These are phyloP conservation scores for Vitis labrusca DNA, from an alignment of 164 flowering plant species.

Conservation along the genomic window DNA sequence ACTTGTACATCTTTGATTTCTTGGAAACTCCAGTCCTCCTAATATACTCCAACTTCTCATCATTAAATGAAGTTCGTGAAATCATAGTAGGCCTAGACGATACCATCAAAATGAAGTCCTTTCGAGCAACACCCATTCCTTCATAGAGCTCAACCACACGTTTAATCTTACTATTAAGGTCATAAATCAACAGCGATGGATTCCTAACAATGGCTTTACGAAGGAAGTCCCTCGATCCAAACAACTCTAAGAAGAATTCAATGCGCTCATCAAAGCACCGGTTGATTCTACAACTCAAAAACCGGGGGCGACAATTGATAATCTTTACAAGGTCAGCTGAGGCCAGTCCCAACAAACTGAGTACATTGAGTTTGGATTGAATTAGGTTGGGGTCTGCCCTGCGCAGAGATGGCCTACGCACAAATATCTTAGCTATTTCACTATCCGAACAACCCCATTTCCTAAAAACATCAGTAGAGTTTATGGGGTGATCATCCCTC, in stretches of 20 bases:
- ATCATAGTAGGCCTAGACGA: slow-evolving; percentile 58
- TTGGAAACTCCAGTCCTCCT: slow-evolving; percentile 37
- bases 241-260: slow-evolving; percentile 32
- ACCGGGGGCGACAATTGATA: slow-evolving; percentile 63
- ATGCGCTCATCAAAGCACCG: slow-evolving; percentile 42
- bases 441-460: slow-evolving; percentile 52
- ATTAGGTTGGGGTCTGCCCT: slow-evolving; percentile 27
- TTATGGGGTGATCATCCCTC: not conserved
- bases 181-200: slow-evolving; percentile 62
- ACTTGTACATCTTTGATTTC: slow-evolving; percentile 56
- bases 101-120: slow-evolving; percentile 43
- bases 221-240: slow-evolving; percentile 45
- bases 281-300: slow-evolving; percentile 37
- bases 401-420: slow-evolving; percentile 41
- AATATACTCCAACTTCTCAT: slow-evolving; percentile 56
- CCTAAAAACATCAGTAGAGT: slow-evolving; percentile 28
- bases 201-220: slow-evolving; percentile 49
- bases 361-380: slow-evolving; percentile 34
- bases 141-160: slow-evolving; percentile 50
- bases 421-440: slow-evolving; percentile 39
- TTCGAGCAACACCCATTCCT: slow-evolving; percentile 36
- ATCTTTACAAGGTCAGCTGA: slow-evolving; percentile 56
- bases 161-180: slow-evolving; percentile 33
- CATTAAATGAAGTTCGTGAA: slow-evolving; percentile 41
- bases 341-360: slow-evolving; percentile 39